Percentiles rank a stretch among this genome's conserved stretches.
Evolutionary conservation across 2,329 filamentous ascomycete species (phyloP).

Genomic region (Diplodia corticola): DNA sequence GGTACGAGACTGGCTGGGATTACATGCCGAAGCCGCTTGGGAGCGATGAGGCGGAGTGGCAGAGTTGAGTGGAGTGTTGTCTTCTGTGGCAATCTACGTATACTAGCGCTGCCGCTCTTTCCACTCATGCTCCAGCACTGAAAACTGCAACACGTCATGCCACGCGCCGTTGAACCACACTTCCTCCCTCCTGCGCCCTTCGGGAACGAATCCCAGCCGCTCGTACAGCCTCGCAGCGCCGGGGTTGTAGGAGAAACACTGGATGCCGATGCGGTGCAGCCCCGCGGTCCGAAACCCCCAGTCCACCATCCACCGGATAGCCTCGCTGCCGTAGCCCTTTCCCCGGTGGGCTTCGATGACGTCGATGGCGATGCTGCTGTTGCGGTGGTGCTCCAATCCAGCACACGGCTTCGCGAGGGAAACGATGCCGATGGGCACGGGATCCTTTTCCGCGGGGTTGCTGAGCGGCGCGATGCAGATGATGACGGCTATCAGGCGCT

Average conservation of each 20-base stretch:
- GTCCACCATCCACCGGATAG: slow-evolving; percentile 49
- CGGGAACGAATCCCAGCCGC: slow-evolving; percentile 48
- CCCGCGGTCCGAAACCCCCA: slow-evolving; percentile 50
- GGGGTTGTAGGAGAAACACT: slow-evolving; percentile 46
- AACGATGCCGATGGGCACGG: slow-evolving; percentile 3
- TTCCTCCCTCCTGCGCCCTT: slow-evolving; percentile 46
- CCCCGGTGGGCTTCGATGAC: slow-evolving; percentile 40
- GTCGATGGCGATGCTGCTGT: slow-evolving; percentile 43
- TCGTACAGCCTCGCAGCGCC: slow-evolving; percentile 48
- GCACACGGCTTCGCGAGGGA: not conserved
- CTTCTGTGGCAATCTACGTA: too few species aligned
- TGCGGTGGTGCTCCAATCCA: slow-evolving; percentile 42
- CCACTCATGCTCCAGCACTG: slow-evolving; percentile 3
- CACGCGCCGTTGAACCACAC: slow-evolving; percentile 48
- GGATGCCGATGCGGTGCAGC: slow-evolving; percentile 48
- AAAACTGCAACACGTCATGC: not conserved
- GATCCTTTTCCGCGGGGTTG: not conserved
- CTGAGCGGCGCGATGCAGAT: not conserved
- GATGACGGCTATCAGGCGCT: not conserved
- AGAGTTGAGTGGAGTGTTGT: not conserved
- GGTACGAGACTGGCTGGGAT: slow-evolving; percentile 54
- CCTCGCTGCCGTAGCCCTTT: slow-evolving; percentile 50
- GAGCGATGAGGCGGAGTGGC: slow-evolving; percentile 48
- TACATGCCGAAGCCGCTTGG: slow-evolving; percentile 54
- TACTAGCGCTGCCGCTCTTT: not conserved